Percentiles rank a stretch among this genome's conserved stretches.
Evolutionary conservation across 2,329 filamentous ascomycete genomes (phyloP).

Genomic region (Truncatella angustata): DNA sequence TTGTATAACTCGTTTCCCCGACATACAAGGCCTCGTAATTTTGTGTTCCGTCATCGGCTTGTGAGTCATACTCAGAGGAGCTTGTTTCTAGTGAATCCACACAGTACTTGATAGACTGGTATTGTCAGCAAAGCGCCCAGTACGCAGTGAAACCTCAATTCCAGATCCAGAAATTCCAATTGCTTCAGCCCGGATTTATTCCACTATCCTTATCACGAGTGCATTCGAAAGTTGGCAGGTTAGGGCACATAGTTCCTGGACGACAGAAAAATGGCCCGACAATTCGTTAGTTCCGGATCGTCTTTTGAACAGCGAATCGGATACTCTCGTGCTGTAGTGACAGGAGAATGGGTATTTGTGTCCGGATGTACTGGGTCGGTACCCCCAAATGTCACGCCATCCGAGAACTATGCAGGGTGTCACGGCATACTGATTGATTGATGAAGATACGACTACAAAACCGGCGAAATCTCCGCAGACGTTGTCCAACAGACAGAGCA

Average conservation of each 20-base stretch:
- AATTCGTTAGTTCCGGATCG: slow-evolving; percentile 48
- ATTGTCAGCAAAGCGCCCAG: too few species aligned
- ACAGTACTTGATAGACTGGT: too few species aligned
- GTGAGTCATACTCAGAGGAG: neutral
- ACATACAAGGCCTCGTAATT: neutral
- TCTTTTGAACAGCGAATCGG: slow-evolving; percentile 52
- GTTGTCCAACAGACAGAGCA: slow-evolving; percentile 50
- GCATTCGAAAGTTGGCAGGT: too few species aligned
- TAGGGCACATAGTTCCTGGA: neutral
- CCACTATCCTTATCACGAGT: neutral
- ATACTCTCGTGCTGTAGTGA: slow-evolving; percentile 53
- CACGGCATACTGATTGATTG: neutral
- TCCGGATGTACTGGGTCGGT: slow-evolving; percentile 53
- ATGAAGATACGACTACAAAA: slow-evolving; percentile 48
- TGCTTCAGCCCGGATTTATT: too few species aligned
- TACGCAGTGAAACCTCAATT: too few species aligned
- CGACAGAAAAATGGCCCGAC: slow-evolving; percentile 27
- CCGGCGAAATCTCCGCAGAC: slow-evolving; percentile 41
- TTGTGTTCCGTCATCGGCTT: neutral
- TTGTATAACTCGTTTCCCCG: too few species aligned
- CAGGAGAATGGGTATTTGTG: slow-evolving; percentile 50
- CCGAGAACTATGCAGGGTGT: too few species aligned
- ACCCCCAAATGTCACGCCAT: too few species aligned
- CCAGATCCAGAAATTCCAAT: too few species aligned
- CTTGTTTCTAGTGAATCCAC: too few species aligned